Conservation (phyloP, 352 stramenopile genomes). For the Lagenidium giganteum region DNA sequence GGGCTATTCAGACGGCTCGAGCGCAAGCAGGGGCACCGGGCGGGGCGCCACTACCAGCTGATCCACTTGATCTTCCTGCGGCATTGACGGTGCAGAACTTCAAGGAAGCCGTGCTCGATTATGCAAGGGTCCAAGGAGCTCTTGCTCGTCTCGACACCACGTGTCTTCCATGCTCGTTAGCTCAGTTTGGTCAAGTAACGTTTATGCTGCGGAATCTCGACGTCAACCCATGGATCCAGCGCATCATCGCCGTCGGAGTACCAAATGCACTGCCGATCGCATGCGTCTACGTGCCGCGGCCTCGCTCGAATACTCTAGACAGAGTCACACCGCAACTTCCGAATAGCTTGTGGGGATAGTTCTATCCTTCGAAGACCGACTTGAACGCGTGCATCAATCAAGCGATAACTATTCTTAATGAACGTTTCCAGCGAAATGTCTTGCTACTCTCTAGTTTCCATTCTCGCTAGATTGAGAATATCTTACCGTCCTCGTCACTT, state of each 20-base stretch:
- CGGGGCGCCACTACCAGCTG: slow-evolving; percentile 13
- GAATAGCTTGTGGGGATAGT: slow-evolving; percentile 19
- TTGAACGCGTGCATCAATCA: slow-evolving; percentile 6
- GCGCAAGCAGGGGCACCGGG: slow-evolving; percentile 7
- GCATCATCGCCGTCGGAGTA: slow-evolving; percentile 14
- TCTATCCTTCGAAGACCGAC: slow-evolving; percentile 12
- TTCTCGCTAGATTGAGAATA: slow-evolving; percentile 1
- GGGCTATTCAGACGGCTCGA: slow-evolving; percentile 11
- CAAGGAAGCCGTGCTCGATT: slow-evolving; percentile 23
- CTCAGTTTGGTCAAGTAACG: slow-evolving; percentile 6
- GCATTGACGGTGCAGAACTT: slow-evolving; percentile 16
- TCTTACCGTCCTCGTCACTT: slow-evolving; percentile 8
- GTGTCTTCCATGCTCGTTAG: slow-evolving; percentile 17
- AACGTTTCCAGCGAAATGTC: slow-evolving; percentile 5
- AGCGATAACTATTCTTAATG: slow-evolving; percentile 2
- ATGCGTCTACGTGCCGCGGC: slow-evolving; percentile 17
- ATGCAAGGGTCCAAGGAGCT: slow-evolving; percentile 8
- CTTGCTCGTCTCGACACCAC: slow-evolving; percentile 12
- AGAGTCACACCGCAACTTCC: slow-evolving; percentile 6
- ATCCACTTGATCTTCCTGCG: slow-evolving; percentile 11
- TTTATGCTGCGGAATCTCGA: slow-evolving; percentile 8
- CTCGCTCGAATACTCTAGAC: slow-evolving; percentile 16
- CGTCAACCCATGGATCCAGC: slow-evolving; percentile 13
- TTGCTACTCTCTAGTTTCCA: slow-evolving; percentile 3
- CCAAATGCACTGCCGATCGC: slow-evolving; percentile 15